phyloP scores from a whole-genome alignment of 1,284 basidiomycete species.

The Meira nashicola region DNA sequence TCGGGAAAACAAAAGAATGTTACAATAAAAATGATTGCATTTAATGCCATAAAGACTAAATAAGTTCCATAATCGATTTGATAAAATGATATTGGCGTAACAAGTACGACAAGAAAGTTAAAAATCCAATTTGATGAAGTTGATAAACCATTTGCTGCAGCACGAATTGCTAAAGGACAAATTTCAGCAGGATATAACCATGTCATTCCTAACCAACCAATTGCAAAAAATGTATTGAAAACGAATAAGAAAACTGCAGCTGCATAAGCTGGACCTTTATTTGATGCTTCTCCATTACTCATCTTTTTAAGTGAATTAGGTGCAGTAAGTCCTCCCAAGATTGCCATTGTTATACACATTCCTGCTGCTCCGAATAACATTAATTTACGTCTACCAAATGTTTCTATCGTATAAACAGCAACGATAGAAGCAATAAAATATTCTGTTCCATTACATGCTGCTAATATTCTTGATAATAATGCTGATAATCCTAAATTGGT shows the following conservation, averaged over 20 bases:
- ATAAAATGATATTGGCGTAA: slow-evolving; percentile 28
- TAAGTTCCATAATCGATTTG: slow-evolving; percentile 35
- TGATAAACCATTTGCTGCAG: slow-evolving; percentile 44
- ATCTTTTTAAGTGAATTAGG: not conserved
- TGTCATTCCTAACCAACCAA: slow-evolving; percentile 51
- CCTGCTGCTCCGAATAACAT: slow-evolving; percentile 45
- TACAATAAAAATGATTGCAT: slow-evolving; percentile 26
- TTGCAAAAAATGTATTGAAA: slow-evolving; percentile 36
- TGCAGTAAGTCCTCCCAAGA: slow-evolving; percentile 20
- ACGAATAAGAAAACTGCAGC: slow-evolving; percentile 39
- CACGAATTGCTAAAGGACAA: slow-evolving; percentile 41
- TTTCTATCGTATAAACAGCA: slow-evolving; percentile 44
- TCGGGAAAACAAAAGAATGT: slow-evolving; percentile 46
- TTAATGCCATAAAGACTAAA: slow-evolving; percentile 30
- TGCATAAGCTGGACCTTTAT: slow-evolving; percentile 23
- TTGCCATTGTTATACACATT: slow-evolving; percentile 36
- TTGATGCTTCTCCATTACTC: slow-evolving; percentile 9
- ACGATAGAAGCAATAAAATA: slow-evolving; percentile 46
- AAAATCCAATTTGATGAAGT: slow-evolving; percentile 46
- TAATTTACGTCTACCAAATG: slow-evolving; percentile 41
- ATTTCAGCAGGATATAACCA: slow-evolving; percentile 52
- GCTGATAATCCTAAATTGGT: slow-evolving; percentile 33
- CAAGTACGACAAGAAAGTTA: slow-evolving; percentile 45
- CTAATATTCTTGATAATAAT: slow-evolving; percentile 23
- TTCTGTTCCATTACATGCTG: slow-evolving; percentile 18